Conservation (phyloP, 257 asterid species). For the Mitragyna speciosa region DNA sequence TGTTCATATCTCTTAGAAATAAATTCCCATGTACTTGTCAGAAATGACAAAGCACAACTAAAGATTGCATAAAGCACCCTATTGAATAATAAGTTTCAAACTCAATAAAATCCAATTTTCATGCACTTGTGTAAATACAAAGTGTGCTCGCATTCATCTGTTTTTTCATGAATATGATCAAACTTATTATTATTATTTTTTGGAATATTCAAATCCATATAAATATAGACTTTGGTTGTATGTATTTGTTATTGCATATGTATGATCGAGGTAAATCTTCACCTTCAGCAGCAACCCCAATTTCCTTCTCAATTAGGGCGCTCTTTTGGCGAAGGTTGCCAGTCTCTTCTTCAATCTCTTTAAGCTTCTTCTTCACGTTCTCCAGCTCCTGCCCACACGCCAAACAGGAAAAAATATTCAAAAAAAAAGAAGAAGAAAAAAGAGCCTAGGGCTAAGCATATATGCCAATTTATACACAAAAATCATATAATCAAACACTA, state of each 20-base stretch:
- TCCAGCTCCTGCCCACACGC: constrained; percentile 59
- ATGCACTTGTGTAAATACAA: not conserved
- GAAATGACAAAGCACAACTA: not conserved
- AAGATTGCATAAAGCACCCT: not conserved
- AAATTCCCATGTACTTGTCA: not conserved
- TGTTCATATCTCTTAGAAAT: not conserved
- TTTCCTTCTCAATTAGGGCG: constrained; percentile 78
- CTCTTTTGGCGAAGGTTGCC: constrained; percentile 78
- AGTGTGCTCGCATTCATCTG: not conserved
- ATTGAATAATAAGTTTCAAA: not conserved
- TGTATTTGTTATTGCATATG: not conserved
- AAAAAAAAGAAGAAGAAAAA: not conserved
- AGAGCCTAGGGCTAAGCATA: not conserved
- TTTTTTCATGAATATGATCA: not conserved
- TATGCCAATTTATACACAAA: not conserved
- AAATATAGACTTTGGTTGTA: not conserved
- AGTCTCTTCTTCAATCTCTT: constrained; percentile 84
- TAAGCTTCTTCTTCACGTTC: constrained; percentile 65
- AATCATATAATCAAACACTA: not conserved
- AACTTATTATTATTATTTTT: too few relatives aligned
- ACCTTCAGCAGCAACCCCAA: constrained; percentile 61
- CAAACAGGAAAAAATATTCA: not conserved
- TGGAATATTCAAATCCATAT: not conserved
- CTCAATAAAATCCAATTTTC: not conserved
- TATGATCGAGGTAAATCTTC: not conserved